Evolutionary conservation across 176 grass and related monocot species (phyloP), one percentile per base, ranked within the genome.

Genomic region (Avena insularis): DNA sequence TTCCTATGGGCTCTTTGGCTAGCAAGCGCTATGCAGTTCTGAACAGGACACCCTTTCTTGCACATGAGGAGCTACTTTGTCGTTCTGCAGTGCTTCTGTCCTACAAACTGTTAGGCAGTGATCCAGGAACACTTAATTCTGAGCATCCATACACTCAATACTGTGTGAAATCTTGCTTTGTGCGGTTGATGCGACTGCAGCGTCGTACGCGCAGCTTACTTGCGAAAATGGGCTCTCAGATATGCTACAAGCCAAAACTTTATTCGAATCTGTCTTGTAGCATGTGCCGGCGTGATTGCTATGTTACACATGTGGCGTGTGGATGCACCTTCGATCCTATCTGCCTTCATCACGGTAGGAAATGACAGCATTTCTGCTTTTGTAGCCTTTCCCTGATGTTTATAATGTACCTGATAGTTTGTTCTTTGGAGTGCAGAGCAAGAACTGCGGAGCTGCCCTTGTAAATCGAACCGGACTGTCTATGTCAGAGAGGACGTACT

Each of bases 291-390:
- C 90, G 92, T 81, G 94, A 94, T 86, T 99, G 97, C 86, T 96
- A 96, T 50, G 58, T 97, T 48, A 87, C 90, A 74, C 87, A 96
- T 63, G 91, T 99, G 62, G 75, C 63, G 58, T 99, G 97, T 65
- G 75, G 87, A 78, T 99, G 97, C 81, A 82, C 86, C 46, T 81
- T 91, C 79, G 94, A 90, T 84, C 91, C 97, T 55, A 85, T 96
- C 78, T 99, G 97, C 84, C 87, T 99, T 56, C 91, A 90, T 84
- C 97, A 99, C 7, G 97, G 97, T 99, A 99, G 77, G 91, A 48
- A 59, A 48, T 78, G 64, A 6, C 84, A 83, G 59, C 4, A 20
- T 21, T 76, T 36, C 51, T 82, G 68, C n/a, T 79, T 71, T 48
- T 81, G 17, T 45, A 77, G 3, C 11, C 23, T 76, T 51, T 51